Percentiles rank a stretch among this genome's conserved stretches.
Evolutionary conservation across 768 basidiomycete species (phyloP).

Genomic region (Harrya chromipes): DNA sequence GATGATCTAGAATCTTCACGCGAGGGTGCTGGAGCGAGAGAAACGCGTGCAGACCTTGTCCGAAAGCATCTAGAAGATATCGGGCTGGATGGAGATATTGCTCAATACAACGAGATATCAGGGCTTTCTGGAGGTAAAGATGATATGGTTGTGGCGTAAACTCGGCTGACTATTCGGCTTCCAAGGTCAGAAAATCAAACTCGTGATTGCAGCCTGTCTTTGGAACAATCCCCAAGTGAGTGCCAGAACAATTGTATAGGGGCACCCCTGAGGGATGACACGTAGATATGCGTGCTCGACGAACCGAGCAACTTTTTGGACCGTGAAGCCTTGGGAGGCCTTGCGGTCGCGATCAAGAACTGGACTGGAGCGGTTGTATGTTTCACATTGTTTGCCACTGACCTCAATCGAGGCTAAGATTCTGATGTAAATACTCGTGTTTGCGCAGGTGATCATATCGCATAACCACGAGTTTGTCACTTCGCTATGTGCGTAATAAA

Average conservation of each 20-base stretch:
- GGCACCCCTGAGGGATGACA: conserved; percentile 19
- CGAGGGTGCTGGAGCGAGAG: conserved; percentile 90
- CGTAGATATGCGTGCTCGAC: conserved; percentile 70
- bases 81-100: conserved; percentile 95
- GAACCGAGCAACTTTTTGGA: conserved; percentile 98
- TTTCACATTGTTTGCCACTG: conserved; percentile 13
- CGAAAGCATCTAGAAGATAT: conserved; percentile 94
- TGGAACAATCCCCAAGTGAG: conserved; percentile 93
- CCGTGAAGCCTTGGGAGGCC: conserved; percentile 90
- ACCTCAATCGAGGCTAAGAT: conserved; percentile 8
- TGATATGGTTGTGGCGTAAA: conserved; percentile 9
- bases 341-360: conserved; percentile 92
- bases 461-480: conserved; percentile 90
- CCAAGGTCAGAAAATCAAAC: conserved; percentile 92
- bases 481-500: conserved; percentile 62
- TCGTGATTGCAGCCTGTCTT: conserved; percentile 89
- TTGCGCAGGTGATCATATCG: conserved; percentile 81
- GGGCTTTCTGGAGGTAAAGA: conserved; percentile 83
- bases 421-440: conserved; percentile 17
- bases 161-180: conserved; percentile 11
- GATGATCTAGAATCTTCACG: conserved; percentile 95
- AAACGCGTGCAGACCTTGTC: conserved; percentile 76
- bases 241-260: conserved; percentile 2
- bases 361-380: conserved; percentile 88
- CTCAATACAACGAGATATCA: conserved; percentile 95